phyloP scores from a whole-genome alignment of 2,329 filamentous ascomycete species.

The Helotiales sp. region DNA sequence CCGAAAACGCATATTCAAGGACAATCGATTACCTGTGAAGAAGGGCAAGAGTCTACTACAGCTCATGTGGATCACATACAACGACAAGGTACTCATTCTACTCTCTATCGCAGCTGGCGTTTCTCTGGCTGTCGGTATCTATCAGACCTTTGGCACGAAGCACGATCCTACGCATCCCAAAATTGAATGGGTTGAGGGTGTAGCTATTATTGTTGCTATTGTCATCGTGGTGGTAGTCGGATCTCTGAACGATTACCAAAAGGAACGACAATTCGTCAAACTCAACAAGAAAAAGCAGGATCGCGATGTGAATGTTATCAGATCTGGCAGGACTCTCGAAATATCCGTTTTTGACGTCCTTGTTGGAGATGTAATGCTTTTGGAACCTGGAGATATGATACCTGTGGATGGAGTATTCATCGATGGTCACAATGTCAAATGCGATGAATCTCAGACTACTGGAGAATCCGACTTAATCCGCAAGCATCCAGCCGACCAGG shows the following conservation, averaged over 20 bases:
- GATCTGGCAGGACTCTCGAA: slow-evolving; percentile 73
- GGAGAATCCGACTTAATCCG: slow-evolving; percentile 76
- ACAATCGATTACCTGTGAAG: slow-evolving; percentile 70
- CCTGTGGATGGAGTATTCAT: slow-evolving; percentile 76
- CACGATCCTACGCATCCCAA: slow-evolving; percentile 52
- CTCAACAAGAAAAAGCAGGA: slow-evolving; percentile 82
- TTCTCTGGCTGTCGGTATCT: slow-evolving; percentile 75
- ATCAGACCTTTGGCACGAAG: slow-evolving; percentile 68
- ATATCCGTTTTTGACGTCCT: slow-evolving; percentile 74
- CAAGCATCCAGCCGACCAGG: slow-evolving; percentile 68
- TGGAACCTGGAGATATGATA: slow-evolving; percentile 75
- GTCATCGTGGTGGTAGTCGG: slow-evolving; percentile 77
- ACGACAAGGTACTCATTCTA: slow-evolving; percentile 79
- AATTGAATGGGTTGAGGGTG: slow-evolving; percentile 82
- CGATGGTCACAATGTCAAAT: slow-evolving; percentile 68
- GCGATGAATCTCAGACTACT: slow-evolving; percentile 76
- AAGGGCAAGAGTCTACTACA: slow-evolving; percentile 72
- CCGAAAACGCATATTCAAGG: slow-evolving; percentile 71
- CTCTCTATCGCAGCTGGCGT: slow-evolving; percentile 74
- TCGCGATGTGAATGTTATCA: slow-evolving; percentile 72
- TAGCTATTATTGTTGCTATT: slow-evolving; percentile 79
- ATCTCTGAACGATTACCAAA: slow-evolving; percentile 82
- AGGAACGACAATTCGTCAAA: slow-evolving; percentile 80
- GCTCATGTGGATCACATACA: slow-evolving; percentile 80
- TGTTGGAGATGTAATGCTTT: slow-evolving; percentile 74